Evolutionary conservation across 768 basidiomycete genomes (phyloP).

Genomic region (Megacollybia marginata): DNA sequence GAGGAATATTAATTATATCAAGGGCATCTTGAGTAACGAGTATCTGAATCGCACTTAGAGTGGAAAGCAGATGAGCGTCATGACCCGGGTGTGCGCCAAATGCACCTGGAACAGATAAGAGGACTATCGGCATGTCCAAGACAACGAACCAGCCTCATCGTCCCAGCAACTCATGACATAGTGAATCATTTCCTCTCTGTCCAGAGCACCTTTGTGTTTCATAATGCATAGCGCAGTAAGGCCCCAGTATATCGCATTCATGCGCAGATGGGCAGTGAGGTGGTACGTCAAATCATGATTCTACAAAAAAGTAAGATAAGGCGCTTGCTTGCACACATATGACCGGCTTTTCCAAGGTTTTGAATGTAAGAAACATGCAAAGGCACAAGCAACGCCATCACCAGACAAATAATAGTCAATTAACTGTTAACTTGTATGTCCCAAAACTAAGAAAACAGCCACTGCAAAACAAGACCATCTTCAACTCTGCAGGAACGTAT

Average conservation of each 20-base stretch:
- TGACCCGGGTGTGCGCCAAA: conserved; percentile 93
- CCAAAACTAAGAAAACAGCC: too few species aligned
- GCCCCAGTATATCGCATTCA: conserved; percentile 98
- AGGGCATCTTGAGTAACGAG: conserved; percentile 79
- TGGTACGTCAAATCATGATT: conserved; percentile 85
- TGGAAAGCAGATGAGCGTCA: conserved; percentile 83
- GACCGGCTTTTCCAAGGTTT: conserved; percentile 54
- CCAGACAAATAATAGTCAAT: background rate
- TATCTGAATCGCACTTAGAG: conserved; percentile 90
- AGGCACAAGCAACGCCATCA: conserved; percentile 27
- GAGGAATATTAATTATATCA: conserved; percentile 59
- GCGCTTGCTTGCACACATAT: background rate
- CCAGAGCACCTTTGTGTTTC: conserved; percentile 69
- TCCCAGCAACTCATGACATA: conserved; percentile 97
- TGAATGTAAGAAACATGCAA: conserved; percentile 74
- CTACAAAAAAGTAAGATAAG: conserved; percentile 33
- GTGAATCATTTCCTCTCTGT: conserved; percentile 74
- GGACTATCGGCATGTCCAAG: background rate
- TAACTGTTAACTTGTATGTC: too few species aligned
- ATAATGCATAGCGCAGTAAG: conserved; percentile 81
- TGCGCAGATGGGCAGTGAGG: conserved; percentile 84
- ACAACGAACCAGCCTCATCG: conserved; percentile 62
- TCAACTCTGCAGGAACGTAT: too few species aligned
- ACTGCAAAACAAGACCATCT: too few species aligned
- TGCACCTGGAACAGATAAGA: conserved; percentile 45